Evolutionary conservation across 768 basidiomycete genomes (phyloP).

Genomic region (Boletus vinaceobasis): DNA sequence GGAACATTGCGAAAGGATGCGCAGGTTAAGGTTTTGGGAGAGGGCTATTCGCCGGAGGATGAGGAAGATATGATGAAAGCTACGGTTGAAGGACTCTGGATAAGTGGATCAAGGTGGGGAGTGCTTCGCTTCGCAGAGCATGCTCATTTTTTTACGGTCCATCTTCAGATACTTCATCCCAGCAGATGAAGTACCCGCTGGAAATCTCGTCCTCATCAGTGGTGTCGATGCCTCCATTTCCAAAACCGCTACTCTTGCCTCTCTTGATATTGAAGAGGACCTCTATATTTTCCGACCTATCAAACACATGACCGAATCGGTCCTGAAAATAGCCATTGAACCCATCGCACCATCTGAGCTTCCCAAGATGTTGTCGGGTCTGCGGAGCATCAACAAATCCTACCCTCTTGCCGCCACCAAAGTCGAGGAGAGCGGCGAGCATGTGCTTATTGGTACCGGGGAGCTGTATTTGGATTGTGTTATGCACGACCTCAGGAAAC

Average conservation of each 20-base stretch:
- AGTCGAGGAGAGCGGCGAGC: conserved; percentile 98
- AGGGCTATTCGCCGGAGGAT: conserved; percentile 97
- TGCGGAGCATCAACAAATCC: conserved; percentile 96
- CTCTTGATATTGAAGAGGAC: conserved; percentile 73
- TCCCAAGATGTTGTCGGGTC: conserved; percentile 96
- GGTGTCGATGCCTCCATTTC: conserved; percentile 94
- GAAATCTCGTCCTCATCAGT: conserved; percentile 88
- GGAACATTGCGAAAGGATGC: conserved; percentile 84
- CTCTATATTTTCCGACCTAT: conserved; percentile 94
- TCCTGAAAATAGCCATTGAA: conserved; percentile 97
- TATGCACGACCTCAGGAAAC: conserved; percentile 87
- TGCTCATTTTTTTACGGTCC: conserved; percentile 2
- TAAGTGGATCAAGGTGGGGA: conserved; percentile 81
- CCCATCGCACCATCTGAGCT: conserved; percentile 96
- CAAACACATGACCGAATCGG: conserved; percentile 95
- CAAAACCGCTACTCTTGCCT: conserved; percentile 88
- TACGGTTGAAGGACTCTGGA: conserved; percentile 83
- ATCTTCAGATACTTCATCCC: conserved; percentile 79
- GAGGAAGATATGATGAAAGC: conserved; percentile 96
- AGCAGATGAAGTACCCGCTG: conserved; percentile 82
- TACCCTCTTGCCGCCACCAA: conserved; percentile 94
- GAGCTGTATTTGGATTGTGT: conserved; percentile 96
- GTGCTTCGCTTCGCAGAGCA: neutral
- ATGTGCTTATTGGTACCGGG: conserved; percentile 94
- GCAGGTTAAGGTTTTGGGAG: conserved; percentile 93